These are phyloP conservation scores for Schwanniomyces occidentalis DNA, from an alignment of 805 yeast species.

Conservation along the genomic window DNA sequence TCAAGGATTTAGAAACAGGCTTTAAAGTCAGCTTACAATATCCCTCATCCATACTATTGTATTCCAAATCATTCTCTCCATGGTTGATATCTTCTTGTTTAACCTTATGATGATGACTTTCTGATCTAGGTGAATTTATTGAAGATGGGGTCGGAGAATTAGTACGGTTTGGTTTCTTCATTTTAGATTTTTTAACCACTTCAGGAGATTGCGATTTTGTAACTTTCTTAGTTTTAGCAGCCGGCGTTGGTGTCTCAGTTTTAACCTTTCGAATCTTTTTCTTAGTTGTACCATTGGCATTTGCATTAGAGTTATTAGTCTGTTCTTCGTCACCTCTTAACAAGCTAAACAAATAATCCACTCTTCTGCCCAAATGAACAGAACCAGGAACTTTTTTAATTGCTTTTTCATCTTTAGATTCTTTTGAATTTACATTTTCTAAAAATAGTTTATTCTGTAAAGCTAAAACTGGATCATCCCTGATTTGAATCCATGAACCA, in stretches of 20 bases:
- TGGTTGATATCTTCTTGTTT: constrained; percentile 10
- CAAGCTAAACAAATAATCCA: constrained; percentile 78
- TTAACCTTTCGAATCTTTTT: constrained; percentile 17
- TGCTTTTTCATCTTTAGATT: constrained; percentile 24
- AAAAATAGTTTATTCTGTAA: constrained; percentile 82
- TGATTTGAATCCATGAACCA: constrained; percentile 90
- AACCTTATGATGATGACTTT: constrained; percentile 6
- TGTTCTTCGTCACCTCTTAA: constrained; percentile 58
- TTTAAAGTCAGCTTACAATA: constrained; percentile 60
- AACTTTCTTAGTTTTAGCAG: constrained; percentile 16
- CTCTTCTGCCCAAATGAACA: constrained; percentile 88
- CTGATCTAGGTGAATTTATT: constrained; percentile 4
- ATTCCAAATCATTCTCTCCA: constrained; percentile 48
- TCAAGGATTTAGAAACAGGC: constrained; percentile 67
- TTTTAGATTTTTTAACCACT: constrained; percentile 16
- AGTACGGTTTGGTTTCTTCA: constrained; percentile 6
- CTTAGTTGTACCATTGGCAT: constrained; percentile 13
- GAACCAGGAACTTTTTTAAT: constrained; percentile 83
- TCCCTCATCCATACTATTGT: constrained; percentile 77
- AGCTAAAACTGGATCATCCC: constrained; percentile 93
- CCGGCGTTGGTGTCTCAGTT: constrained; percentile 15
- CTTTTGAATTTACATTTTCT: constrained; percentile 30
- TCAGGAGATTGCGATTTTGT: constrained; percentile 20
- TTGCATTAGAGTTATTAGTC: constrained; percentile 9
- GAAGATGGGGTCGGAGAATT: constrained; percentile 8